Evolutionary conservation across 2,329 filamentous ascomycete genomes (phyloP).

Genomic region (Aspergillus transmontanensis): DNA sequence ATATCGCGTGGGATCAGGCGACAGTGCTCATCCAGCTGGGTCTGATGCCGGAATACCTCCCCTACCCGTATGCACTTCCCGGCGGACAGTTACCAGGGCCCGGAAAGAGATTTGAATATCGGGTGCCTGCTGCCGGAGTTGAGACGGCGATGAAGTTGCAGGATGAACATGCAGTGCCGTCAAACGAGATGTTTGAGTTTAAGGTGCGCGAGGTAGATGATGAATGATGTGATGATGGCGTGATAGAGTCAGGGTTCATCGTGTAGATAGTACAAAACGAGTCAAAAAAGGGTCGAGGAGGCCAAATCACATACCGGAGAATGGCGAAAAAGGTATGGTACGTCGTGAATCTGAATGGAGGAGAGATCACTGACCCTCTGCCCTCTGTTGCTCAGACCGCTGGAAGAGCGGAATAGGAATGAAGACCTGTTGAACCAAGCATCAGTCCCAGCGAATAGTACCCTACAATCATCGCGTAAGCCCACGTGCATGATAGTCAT

Average conservation of each 20-base stretch:
- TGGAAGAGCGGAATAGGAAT: not conserved
- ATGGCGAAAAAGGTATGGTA: not conserved
- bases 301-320: not conserved
- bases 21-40: conserved; percentile 64
- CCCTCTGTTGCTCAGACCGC: not conserved
- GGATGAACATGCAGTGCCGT: conserved; percentile 52
- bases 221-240: not conserved
- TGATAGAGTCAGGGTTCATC: not conserved
- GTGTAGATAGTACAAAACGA: not conserved
- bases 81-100: conserved; percentile 38
- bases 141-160: conserved; percentile 57
- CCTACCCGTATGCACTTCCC: conserved; percentile 60
- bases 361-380: not conserved
- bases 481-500: not conserved
- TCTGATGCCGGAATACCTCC: conserved; percentile 65
- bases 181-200: conserved; percentile 60
- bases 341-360: not conserved
- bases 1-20: conserved; percentile 71
- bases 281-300: not conserved
- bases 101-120: conserved; percentile 58
- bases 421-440: not conserved
- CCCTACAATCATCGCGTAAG: not conserved
- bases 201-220: conserved; percentile 31
- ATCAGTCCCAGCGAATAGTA: not conserved
- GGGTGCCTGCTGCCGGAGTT: conserved; percentile 61